Evolutionary conservation across 2,329 filamentous ascomycete species (phyloP).

Genomic region (Curvularia sp.): DNA sequence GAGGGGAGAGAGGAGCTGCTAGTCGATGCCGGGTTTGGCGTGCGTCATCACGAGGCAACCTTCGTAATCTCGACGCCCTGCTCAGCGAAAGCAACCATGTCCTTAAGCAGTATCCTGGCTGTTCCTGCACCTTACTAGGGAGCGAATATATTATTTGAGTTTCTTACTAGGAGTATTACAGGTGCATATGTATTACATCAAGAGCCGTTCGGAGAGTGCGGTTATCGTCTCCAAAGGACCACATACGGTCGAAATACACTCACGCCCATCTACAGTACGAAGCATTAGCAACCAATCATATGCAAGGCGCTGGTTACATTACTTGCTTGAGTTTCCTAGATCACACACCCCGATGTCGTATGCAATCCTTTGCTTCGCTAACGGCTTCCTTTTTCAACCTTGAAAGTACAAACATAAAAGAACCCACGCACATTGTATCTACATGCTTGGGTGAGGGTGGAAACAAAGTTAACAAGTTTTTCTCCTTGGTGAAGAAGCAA

Average conservation of each 20-base stretch:
- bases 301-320: not conserved
- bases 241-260: not conserved
- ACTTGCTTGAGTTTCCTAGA: not conserved
- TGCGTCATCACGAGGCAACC: not conserved
- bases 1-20: not conserved
- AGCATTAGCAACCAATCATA: not conserved
- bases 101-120: not conserved
- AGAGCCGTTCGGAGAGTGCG: too few relatives aligned
- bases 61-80: not conserved
- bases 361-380: not conserved
- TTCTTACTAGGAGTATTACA: too few relatives aligned
- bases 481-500: not conserved
- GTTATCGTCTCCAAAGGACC: too few relatives aligned
- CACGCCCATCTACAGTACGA: too few relatives aligned
- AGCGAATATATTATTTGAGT: not conserved
- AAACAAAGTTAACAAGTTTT: not conserved
- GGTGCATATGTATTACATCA: too few relatives aligned
- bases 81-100: not conserved
- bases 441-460: not conserved
- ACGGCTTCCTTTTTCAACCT: not conserved
- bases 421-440: not conserved
- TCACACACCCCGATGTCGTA: not conserved
- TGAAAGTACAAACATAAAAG: not conserved
- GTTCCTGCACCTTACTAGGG: not conserved
- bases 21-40: not conserved